Percentiles rank a stretch among this genome's conserved stretches.
Evolutionary conservation across 2,329 filamentous ascomycete genomes (phyloP).

Genomic region (Helotiales sp.): DNA sequence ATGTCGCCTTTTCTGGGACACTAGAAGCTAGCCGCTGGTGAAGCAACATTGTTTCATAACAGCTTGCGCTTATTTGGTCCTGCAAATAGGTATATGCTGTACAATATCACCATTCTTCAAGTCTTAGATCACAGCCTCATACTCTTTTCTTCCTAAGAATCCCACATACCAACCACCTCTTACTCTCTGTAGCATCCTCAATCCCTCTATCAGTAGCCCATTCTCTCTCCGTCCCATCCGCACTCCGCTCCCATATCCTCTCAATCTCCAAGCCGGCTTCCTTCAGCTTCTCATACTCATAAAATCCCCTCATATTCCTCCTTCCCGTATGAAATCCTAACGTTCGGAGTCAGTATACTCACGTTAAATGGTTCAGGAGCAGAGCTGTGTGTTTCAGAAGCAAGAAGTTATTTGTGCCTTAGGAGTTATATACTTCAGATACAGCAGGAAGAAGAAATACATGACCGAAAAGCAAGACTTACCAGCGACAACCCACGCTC

Average conservation of each 20-base stretch:
- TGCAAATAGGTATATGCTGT: too few relatives aligned
- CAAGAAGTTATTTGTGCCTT: too few relatives aligned
- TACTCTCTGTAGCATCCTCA: conserved; percentile 62
- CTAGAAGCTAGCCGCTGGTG: too few relatives aligned
- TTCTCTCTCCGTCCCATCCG: conserved; percentile 58
- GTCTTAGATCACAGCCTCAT: not conserved
- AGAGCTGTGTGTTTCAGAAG: too few relatives aligned
- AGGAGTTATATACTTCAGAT: too few relatives aligned
- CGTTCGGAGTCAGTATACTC: too few relatives aligned
- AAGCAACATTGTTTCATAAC: too few relatives aligned
- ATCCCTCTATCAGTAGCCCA: conserved; percentile 61
- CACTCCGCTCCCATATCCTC: conserved; percentile 68
- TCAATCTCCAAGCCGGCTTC: conserved; percentile 59
- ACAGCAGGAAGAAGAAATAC: too few relatives aligned
- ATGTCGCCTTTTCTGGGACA: too few relatives aligned
- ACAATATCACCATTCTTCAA: not conserved
- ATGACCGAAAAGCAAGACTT: too few relatives aligned
- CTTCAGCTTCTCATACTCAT: conserved; percentile 48
- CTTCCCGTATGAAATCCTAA: conserved; percentile 75
- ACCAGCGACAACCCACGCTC: conserved; percentile 65
- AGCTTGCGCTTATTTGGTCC: not conserved
- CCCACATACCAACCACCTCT: conserved; percentile 69
- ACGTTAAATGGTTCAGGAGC: too few relatives aligned
- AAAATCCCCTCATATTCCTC: conserved; percentile 65
- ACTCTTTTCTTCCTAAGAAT: conserved; percentile 42